Base-by-base conservation (phyloP, 805 yeast species). In the Ogataea pilisensis region DNA sequence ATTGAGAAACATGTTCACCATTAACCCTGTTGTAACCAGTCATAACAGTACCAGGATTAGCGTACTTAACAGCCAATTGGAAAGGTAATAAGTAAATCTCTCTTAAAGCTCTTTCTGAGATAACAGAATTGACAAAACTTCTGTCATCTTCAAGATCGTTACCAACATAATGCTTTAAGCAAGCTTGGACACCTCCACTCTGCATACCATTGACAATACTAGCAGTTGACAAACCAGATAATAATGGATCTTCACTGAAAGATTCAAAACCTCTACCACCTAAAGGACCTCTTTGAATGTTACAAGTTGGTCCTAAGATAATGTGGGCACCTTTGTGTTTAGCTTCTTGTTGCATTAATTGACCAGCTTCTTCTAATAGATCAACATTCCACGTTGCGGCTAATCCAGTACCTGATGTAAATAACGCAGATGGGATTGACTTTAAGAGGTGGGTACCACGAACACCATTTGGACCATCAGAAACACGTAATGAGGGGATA, bases 41-140 rank as follows among this genome's bases (percentile, higher is more conserved):
- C 86, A 80, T 80, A 44, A 78, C 57, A 3, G 75, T 65, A 41
- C 64, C 65, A 21, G 87, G 86, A 39, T 70, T 56, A 19, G 81
- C 39, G 42, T 75, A 66, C 42, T 73, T 64, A 16, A 76, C 54
- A 16, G 84, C 83, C 33, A 80, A 59, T 60, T 78, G 78, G 64
- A 80, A 80, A 1, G 86, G 85, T 48, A 69, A 70, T 54, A 80
- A 64, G 58, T 80, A 80, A 40, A 80, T 71, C 57, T 80, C 86
- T 53, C 86, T 69, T 44, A 80, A 61, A 3, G 86, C 85, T 53
- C 86, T 64, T 50, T 75, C 77, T 2, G 81, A 64, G 37, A 80
- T 62, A 18, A 71, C 57, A 6, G 79, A 62, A 53, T 78, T 70
- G 28, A 73, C 69, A 3, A 69, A 59, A 40, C 57, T 63, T 43